Evolutionary conservation across 1,284 basidiomycete species (phyloP).

Genomic region (Trichosporon sp.): DNA sequence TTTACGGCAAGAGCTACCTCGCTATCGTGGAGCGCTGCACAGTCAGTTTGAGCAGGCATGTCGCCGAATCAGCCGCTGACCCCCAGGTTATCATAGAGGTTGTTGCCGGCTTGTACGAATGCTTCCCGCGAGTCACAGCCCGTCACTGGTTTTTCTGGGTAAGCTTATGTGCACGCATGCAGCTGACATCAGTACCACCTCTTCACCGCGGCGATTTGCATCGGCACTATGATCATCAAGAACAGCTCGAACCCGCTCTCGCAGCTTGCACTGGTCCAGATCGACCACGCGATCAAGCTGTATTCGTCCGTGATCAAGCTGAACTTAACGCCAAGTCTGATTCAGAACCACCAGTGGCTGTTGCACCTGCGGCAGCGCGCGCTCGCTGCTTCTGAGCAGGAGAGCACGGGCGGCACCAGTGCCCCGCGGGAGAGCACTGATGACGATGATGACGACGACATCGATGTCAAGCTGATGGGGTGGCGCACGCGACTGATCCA

Average conservation of each 20-base stretch:
- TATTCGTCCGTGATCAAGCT: conserved; percentile 34
- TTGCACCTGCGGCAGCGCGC: conserved; percentile 37
- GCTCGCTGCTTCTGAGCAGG: conserved; percentile 26
- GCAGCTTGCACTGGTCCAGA: conserved; percentile 29
- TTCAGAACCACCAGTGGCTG: conserved; percentile 43
- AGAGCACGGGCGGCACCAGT: conserved; percentile 16
- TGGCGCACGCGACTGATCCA: conserved; percentile 44
- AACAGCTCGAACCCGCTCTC: conserved; percentile 34
- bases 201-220: conserved; percentile 45
- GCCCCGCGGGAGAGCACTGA: conserved; percentile 21
- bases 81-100: conserved; percentile 41
- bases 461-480: conserved; percentile 41
- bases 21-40: conserved; percentile 44
- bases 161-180: too few relatives aligned
- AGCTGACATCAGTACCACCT: conserved; percentile 40
- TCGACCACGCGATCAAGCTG: conserved; percentile 38
- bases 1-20: conserved; percentile 40
- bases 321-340: conserved; percentile 31
- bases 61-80: too few relatives aligned
- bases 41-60: conserved; percentile 23
- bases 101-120: conserved; percentile 34
- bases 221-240: conserved; percentile 37
- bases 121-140: conserved; percentile 38
- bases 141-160: conserved; percentile 50
- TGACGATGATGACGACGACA: conserved; percentile 23